Conservation (phyloP, 176 grass and related monocot species). For the maize (Zea mays) region Zm-B73-REFERENCE-NAM-5.0 NC_050096.1:301512501-301513000, state of each 20-base stretch:
- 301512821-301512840: neutral
- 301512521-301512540: too few species aligned
- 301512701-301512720: conserved; percentile 79
- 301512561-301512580: too few species aligned
- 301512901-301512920: too few species aligned
- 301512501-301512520: too few species aligned
- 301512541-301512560: too few species aligned
- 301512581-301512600: too few species aligned
- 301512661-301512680: neutral
- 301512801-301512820: conserved; percentile 44
- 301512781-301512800: conserved; percentile 77
- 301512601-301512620: neutral
- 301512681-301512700: conserved; percentile 62
- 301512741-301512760: conserved; percentile 70
- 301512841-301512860: conserved; percentile 17
- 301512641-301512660: neutral
- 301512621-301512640: neutral
- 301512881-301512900: neutral
- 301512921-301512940: too few species aligned
- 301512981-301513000: too few species aligned
- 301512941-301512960: too few species aligned
- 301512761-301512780: conserved; percentile 67
- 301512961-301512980: too few species aligned
- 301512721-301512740: conserved; percentile 97
- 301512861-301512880: conserved; percentile 40